These are phyloP conservation scores for Stagonosporopsis cucurbitacearum DNA, from an alignment of 2,329 filamentous ascomycete genomes.

Conservation along the genomic window DNA sequence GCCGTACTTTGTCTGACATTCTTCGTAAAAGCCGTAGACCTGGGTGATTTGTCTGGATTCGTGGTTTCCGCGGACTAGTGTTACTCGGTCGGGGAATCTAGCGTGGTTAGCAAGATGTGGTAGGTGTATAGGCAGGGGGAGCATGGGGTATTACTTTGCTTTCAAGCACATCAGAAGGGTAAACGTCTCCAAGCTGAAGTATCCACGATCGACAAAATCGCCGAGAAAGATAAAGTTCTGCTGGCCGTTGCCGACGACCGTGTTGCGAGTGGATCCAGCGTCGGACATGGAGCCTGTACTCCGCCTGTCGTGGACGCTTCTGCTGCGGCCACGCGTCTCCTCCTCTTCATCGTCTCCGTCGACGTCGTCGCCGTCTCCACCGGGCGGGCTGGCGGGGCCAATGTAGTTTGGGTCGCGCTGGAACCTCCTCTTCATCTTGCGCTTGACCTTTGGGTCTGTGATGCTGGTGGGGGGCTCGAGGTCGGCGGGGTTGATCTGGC, in stretches of 20 bases:
- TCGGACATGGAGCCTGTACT: constrained; percentile 53
- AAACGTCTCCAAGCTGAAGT: constrained; percentile 76
- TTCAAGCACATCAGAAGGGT: constrained; percentile 76
- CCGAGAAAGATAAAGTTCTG: constrained; percentile 74
- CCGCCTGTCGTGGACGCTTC: constrained; percentile 50
- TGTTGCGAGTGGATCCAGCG: constrained; percentile 47
- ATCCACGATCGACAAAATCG: constrained; percentile 76
- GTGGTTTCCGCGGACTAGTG: constrained; percentile 82
- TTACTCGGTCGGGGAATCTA: constrained; percentile 75
- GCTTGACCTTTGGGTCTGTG: constrained; percentile 83
- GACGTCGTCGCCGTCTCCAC: constrained; percentile 57
- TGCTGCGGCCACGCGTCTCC: constrained; percentile 54
- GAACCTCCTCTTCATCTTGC: constrained; percentile 73
- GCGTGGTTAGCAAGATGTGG: constrained; percentile 7
- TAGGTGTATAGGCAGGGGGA: background rate
- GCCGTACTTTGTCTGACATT: constrained; percentile 97
- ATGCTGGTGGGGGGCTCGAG: constrained; percentile 91
- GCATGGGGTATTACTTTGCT: constrained; percentile 65
- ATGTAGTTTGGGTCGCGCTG: constrained; percentile 61
- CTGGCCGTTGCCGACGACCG: constrained; percentile 60
- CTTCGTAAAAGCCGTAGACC: constrained; percentile 99
- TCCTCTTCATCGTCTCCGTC: constrained; percentile 54
- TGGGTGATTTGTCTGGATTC: constrained; percentile 99
- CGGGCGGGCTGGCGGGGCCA: constrained; percentile 57
- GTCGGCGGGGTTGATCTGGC: constrained; percentile 86